Percentiles rank a stretch among this genome's conserved stretches.
These are phyloP conservation scores for Botrytis cinerea DNA, from an alignment of 2,329 filamentous ascomycete species.

Conservation along the genomic window DNA sequence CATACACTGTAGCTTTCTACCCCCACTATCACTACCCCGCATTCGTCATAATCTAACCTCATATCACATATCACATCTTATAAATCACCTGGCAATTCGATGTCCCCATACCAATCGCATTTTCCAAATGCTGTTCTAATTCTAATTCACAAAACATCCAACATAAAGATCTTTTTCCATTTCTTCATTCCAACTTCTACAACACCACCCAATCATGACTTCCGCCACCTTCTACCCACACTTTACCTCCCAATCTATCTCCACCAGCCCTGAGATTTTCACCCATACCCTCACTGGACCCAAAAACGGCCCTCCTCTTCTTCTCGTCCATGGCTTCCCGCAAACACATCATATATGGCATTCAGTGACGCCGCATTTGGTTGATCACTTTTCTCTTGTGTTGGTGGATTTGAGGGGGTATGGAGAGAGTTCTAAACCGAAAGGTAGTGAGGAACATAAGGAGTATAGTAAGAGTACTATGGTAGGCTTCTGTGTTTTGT, in stretches of 20 bases:
- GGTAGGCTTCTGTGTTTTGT: constrained; percentile 40
- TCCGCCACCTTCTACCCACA: neutral
- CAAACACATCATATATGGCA: constrained; percentile 57
- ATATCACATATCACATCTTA: neutral
- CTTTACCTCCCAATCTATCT: neutral
- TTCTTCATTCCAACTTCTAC: neutral
- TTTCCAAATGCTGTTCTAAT: neutral
- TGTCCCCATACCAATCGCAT: neutral
- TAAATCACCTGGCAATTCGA: neutral
- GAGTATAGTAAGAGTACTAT: constrained; percentile 52
- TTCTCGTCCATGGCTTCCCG: constrained; percentile 55
- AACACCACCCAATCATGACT: neutral
- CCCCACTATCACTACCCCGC: constrained; percentile 3
- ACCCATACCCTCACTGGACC: neutral
- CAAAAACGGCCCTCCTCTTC: constrained; percentile 44
- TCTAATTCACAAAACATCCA: too few relatives aligned
- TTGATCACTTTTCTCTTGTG: constrained; percentile 47
- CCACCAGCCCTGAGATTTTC: neutral
- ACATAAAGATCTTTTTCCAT: too few relatives aligned
- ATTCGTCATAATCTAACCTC: neutral
- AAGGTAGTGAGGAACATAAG: constrained; percentile 20
- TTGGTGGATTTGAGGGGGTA: constrained; percentile 55
- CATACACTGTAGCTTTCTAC: neutral
- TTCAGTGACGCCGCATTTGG: constrained; percentile 46
- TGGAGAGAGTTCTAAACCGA: constrained; percentile 52